Conservation (phyloP, 345 rosid species). For the Iberis pinnata region DNA sequence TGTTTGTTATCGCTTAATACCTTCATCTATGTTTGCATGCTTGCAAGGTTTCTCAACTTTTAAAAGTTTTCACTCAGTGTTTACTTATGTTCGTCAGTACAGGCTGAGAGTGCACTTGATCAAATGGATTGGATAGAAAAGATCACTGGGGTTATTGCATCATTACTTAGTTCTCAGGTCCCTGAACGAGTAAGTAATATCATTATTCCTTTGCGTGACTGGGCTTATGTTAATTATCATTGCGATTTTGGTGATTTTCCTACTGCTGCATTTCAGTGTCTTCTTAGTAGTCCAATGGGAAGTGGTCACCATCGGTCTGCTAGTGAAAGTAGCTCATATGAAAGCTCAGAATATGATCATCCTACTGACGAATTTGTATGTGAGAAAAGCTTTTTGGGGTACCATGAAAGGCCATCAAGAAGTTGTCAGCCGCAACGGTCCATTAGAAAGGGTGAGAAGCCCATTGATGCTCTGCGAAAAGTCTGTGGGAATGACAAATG, state of each 20-base stretch:
- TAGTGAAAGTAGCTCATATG: constrained; percentile 97
- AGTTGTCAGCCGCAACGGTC: constrained; percentile 62
- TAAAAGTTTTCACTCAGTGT: constrained; percentile 31
- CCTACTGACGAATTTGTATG: constrained; percentile 65
- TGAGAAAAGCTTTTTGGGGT: constrained; percentile 55
- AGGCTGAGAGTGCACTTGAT: constrained; percentile 98
- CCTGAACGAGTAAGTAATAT: constrained; percentile 68
- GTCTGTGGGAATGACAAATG: constrained; percentile 92
- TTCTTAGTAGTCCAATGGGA: constrained; percentile 71
- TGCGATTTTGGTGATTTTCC: constrained; percentile 21
- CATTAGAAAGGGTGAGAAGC: constrained; percentile 69
- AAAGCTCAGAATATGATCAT: constrained; percentile 88
- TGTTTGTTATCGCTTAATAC: constrained; percentile 18
- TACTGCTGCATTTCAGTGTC: constrained; percentile 50
- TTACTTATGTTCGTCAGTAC: constrained; percentile 63
- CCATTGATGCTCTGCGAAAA: constrained; percentile 66
- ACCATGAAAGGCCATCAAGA: constrained; percentile 62
- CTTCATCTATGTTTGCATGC: constrained; percentile 7
- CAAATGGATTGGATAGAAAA: constrained; percentile 99
- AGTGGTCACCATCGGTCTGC: constrained; percentile 89
- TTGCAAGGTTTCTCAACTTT: constrained; percentile 1
- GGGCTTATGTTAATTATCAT: constrained; percentile 3
- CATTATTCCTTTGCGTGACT: constrained; percentile 8
- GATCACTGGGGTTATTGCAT: constrained; percentile 97
- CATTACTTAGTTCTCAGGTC: constrained; percentile 90